phyloP scores from a whole-genome alignment of 768 basidiomycete species.

The Leccinum fibrillosum region DNA sequence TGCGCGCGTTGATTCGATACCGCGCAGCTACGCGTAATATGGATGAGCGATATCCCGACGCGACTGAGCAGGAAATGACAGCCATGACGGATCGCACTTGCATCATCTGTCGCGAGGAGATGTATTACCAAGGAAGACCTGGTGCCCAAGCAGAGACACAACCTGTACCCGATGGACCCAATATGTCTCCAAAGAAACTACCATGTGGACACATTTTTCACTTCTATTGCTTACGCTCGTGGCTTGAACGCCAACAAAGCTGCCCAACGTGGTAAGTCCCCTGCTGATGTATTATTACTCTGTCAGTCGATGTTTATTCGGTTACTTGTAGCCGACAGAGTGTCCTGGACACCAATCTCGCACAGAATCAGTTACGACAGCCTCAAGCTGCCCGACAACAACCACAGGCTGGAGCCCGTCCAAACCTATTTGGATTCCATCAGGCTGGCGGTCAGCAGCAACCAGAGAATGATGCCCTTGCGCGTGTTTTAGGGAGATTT shows the following conservation, averaged over 20 bases:
- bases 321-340: conserved; percentile 58
- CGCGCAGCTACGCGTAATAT: conserved; percentile 93
- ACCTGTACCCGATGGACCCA: conserved; percentile 61
- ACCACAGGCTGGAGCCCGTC: conserved; percentile 29
- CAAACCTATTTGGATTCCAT: conserved; percentile 29
- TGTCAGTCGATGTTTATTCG: conserved; percentile 1
- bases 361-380: conserved; percentile 32
- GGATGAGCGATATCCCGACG: conserved; percentile 94
- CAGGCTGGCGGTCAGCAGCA: conserved; percentile 33
- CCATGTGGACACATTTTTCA: conserved; percentile 98
- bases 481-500: conserved; percentile 45
- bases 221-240: conserved; percentile 93
- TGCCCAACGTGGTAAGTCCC: conserved; percentile 91
- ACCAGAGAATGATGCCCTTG: conserved; percentile 35
- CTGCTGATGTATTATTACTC: background rate
- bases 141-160: conserved; percentile 20
- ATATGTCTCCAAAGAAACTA: conserved; percentile 94
- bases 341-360: conserved; percentile 54
- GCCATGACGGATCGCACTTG: conserved; percentile 87
- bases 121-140: conserved; percentile 47
- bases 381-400: conserved; percentile 23
- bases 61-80: conserved; percentile 79
- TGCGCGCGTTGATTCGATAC: conserved; percentile 88
- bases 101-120: conserved; percentile 98
- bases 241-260: conserved; percentile 98